Evolutionary conservation across 2,329 filamentous ascomycete species (phyloP).

Genomic region (Penicillium vulpinum): DNA sequence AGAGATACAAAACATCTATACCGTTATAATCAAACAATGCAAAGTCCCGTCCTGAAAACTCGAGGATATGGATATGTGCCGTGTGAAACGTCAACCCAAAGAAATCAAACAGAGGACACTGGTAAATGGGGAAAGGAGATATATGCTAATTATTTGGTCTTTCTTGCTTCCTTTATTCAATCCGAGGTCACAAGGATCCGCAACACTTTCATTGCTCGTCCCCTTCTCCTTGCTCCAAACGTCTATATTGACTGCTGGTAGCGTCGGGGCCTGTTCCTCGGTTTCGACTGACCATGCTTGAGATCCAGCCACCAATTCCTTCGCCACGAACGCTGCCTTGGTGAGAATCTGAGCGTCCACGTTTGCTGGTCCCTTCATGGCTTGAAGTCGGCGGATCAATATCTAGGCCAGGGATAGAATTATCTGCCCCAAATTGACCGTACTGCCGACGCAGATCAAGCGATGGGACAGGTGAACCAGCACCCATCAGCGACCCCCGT

Average conservation of each 20-base stretch:
- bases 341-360: slow-evolving; percentile 36
- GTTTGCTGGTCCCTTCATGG: slow-evolving; percentile 52
- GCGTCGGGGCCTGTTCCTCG: slow-evolving; percentile 39
- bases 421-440: slow-evolving; percentile 57
- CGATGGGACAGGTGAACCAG: slow-evolving; percentile 76
- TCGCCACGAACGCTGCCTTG: slow-evolving; percentile 45
- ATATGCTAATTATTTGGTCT: not conserved
- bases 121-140: not conserved
- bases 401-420: slow-evolving; percentile 75
- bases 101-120: not conserved
- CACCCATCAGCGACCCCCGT: slow-evolving; percentile 76
- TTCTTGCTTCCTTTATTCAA: not conserved
- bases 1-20: not conserved
- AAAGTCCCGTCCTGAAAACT: not conserved
- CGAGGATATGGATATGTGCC: not conserved
- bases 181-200: not conserved
- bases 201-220: slow-evolving; percentile 14
- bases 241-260: slow-evolving; percentile 45
- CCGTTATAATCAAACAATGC: not conserved
- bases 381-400: slow-evolving; percentile 73
- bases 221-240: slow-evolving; percentile 49
- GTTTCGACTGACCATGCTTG: slow-evolving; percentile 62
- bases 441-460: slow-evolving; percentile 63
- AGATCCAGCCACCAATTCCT: slow-evolving; percentile 69
- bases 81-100: not conserved